phyloP scores from a whole-genome alignment of 2,329 filamentous ascomycete species.

The Malbranchea cinnamomea region DNA sequence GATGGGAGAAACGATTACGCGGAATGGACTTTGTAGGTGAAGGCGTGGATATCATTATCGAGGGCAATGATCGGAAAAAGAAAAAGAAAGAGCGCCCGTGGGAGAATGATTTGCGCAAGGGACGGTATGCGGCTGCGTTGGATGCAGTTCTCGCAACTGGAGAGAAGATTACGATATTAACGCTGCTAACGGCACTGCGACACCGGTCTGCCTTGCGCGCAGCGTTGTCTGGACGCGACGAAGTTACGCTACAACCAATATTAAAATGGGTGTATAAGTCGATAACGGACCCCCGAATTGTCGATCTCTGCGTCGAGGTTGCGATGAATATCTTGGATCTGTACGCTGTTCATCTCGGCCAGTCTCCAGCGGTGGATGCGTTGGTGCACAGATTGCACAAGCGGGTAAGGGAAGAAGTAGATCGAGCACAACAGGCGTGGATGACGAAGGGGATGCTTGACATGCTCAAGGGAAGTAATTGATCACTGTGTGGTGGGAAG shows the following conservation, averaged over 20 bases:
- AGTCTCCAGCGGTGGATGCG: conserved; percentile 56
- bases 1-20: conserved; percentile 46
- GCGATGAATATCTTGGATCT: conserved; percentile 71
- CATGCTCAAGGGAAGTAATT: no score
- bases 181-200: conserved; percentile 66
- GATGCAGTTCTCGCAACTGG: conserved; percentile 56
- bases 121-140: conserved; percentile 60
- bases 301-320: conserved; percentile 68
- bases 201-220: conserved; percentile 75
- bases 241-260: conserved; percentile 65
- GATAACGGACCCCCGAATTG: conserved; percentile 69
- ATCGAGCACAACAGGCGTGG: conserved; percentile 68
- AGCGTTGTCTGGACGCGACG: conserved; percentile 67
- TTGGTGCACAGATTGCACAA: conserved; percentile 54
- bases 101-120: conserved; percentile 69
- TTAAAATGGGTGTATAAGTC: conserved; percentile 69
- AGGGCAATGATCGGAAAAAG: conserved; percentile 45
- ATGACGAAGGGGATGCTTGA: conserved; percentile 81
- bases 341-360: conserved; percentile 66
- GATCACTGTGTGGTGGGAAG: conserved; percentile 6
- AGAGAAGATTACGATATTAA: conserved; percentile 52
- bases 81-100: conserved; percentile 56
- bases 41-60: conserved; percentile 75
- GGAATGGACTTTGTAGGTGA: conserved; percentile 73
- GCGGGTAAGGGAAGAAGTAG: conserved; percentile 61